These are phyloP conservation scores for Penicillium crystallinum DNA, from an alignment of 495 filamentous ascomycete species.

Conservation along the genomic window DNA sequence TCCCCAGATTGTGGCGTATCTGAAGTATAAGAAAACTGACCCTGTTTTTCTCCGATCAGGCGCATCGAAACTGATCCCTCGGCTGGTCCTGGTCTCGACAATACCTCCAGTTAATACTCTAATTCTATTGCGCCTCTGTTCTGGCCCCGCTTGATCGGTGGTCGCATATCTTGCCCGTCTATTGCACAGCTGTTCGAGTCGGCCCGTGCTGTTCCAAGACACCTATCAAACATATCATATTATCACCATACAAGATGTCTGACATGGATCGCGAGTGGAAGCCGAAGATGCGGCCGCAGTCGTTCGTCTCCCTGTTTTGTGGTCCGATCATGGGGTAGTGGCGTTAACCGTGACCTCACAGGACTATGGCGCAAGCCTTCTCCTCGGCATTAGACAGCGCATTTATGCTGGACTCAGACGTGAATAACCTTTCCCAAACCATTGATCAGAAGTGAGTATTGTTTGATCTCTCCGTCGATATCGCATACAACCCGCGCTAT, in stretches of 20 bases:
- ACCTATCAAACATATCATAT: neutral
- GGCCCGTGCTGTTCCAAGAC: neutral
- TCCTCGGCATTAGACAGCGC: constrained; percentile 80
- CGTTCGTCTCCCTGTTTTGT: constrained; percentile 51
- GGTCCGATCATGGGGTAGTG: constrained; percentile 1
- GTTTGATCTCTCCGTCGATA: neutral
- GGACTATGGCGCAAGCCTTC: constrained; percentile 84
- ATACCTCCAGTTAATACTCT: constrained; percentile 8
- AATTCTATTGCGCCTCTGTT: neutral
- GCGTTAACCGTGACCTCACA: constrained; percentile 38
- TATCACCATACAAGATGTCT: constrained; percentile 40
- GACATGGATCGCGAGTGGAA: constrained; percentile 72
- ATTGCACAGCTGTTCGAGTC: neutral
- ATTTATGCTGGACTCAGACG: constrained; percentile 75
- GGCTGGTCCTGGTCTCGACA: constrained; percentile 23
- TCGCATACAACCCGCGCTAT: neutral
- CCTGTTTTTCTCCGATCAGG: neutral
- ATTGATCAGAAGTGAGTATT: constrained; percentile 76
- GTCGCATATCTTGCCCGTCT: neutral
- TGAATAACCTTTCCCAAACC: constrained; percentile 69
- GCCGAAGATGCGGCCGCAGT: constrained; percentile 72
- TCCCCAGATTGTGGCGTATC: constrained; percentile 1
- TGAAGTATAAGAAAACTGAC: constrained; percentile 1
- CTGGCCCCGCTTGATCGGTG: constrained; percentile 16
- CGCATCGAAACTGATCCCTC: constrained; percentile 1